phyloP scores from a whole-genome alignment of 257 asterid species.

The Nicotiana tabacum region DNA sequence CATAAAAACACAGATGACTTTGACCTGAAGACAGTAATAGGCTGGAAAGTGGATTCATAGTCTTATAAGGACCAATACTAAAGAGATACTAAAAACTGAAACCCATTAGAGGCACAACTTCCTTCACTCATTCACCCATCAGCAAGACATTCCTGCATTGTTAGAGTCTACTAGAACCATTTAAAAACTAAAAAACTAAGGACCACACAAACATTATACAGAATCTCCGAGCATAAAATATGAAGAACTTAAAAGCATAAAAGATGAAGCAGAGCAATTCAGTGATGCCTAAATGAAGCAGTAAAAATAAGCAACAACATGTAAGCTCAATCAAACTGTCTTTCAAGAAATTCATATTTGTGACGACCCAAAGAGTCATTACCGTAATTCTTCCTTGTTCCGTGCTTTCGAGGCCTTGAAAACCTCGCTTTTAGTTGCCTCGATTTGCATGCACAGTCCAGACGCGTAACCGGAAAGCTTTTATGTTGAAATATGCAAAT shows the following conservation, averaged over 20 bases:
- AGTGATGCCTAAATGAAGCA: not conserved
- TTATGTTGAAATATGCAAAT: too few relatives aligned
- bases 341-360: not conserved
- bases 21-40: constrained; percentile 8
- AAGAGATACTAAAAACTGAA: constrained; percentile 18
- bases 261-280: not conserved
- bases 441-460: too few relatives aligned
- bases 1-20: constrained; percentile 5
- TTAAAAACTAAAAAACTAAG: not conserved
- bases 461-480: too few relatives aligned
- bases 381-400: too few relatives aligned
- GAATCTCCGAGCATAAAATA: not conserved
- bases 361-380: too few relatives aligned
- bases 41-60: constrained; percentile 14
- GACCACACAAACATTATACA: not conserved
- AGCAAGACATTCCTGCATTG: not conserved
- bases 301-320: not conserved
- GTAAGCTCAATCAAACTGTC: not conserved
- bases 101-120: not conserved
- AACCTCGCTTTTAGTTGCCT: too few relatives aligned
- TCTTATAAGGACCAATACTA: not conserved
- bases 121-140: not conserved
- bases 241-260: not conserved
- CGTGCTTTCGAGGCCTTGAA: too few relatives aligned
- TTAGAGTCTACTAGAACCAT: not conserved